Base-by-base conservation (phyloP, 495 filamentous ascomycete genomes). In the Corynascus novoguineensis region DNA sequence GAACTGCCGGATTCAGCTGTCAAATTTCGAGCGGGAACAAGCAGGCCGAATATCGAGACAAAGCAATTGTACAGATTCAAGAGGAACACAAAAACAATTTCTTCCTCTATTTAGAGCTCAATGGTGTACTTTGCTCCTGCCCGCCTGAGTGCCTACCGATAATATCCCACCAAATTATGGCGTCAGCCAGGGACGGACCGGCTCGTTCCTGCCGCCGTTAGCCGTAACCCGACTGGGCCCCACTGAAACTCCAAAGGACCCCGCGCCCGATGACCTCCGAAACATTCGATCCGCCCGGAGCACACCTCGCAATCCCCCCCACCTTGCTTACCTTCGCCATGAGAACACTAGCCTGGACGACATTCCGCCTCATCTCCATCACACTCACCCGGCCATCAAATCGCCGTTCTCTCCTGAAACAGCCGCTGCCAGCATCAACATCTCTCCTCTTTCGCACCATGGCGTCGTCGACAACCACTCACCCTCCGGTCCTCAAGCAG, bases 401-500 rank as follows among this genome's bases (percentile, higher is more conserved):
- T 42, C 25, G 35, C 35, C 50, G 17, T n/a, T n/a, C 27, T 22
- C 48, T 44, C 28, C 44, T 17, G 10, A 21, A 22, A 31, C 46
- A 34, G 29, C 45, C 57, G 55, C 35, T 42, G 22, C 44, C 32
- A 27, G 38, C 47, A 17, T 40, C 54, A 22, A 37, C 14, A 24
- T 1, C 34, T 10, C 56, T 31, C 47, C 59, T 55, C 44, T 50
- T 64, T 59, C 73, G 69, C 66, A 72, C 64, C 15, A 78, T 78
- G 75, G 68, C 75, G 17, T 62, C 66, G 14, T 63, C 65, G 4
- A 66, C 35, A 38, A 41, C 68, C 35, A 84, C 87, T 74, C 68
- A 78, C 44, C 60, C 75, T 12, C 73, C 85, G 19, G 65, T 77
- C 41, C 78, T 95, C 60, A 83, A 86, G 67, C 75, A 88, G 62